Evolutionary conservation across 495 filamentous ascomycete species (phyloP), one percentile per base, ranked within the genome.

Genomic region (Chaetomium cochliodes): DNA sequence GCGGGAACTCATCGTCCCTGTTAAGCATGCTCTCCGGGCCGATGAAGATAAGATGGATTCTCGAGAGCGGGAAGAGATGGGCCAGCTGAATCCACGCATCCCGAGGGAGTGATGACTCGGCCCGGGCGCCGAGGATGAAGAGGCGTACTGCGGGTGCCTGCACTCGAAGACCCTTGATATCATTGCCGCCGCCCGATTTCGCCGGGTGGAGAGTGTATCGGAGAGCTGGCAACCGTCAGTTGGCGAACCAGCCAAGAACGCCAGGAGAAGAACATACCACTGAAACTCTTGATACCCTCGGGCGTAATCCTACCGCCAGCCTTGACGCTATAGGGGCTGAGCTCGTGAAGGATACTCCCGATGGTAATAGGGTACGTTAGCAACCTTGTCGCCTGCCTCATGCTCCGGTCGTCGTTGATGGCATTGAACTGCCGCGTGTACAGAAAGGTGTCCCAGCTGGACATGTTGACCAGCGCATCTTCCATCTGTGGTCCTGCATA

Each of bases 381-480:
- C 71, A 98, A 83, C 63, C 89, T 85, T 7, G 94, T 99, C 22
- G 89, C 92, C 77, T 99, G 94, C 62, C 94, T 82, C 84, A 98
- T 86, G 66, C 85, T 88, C 41, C 93, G 82, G 65, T 93, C 92
- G 50, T 90, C 85, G 68, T 99, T 90, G 70, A 99, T 90, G 9
- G 94, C 94, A 44, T 85, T 82, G 71, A 92, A 97, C 63, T 93
- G 86, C 51, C 96, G 83, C 2, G 92, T 91, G 72, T 96, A 99
- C 54, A 98, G 77, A 64, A 92, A 91, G 0, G 94, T 97, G 72
- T 99, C 94, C 94, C 94, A 99, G 75, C 94, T 98, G 39, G 90
- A 96, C 89, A 98, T 93, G 79, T 99, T 99, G 58, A 96, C 84
- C 67, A 93, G 79, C 57, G 90, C 90, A 72, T 96, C 93, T 62